Percentiles rank a stretch among this genome's conserved stretches.
Conservation (phyloP, 768 basidiomycete genomes). For the Termitomyces sp. region DNA sequence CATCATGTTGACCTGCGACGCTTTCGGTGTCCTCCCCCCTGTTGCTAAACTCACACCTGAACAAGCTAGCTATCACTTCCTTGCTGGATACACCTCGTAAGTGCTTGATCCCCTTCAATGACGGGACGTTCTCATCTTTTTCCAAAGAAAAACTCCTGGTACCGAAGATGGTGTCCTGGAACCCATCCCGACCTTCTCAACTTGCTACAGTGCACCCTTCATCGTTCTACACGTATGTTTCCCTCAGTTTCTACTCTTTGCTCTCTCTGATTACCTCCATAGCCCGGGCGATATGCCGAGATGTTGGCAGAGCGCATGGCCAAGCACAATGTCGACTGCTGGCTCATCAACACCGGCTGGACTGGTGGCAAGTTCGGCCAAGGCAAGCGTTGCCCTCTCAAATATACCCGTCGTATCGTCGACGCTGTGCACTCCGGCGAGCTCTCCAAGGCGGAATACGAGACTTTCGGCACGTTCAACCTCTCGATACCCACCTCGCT, state of each 20-base stretch:
- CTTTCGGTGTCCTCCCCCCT: conserved; percentile 96
- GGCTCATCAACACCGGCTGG: conserved; percentile 99
- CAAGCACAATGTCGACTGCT: conserved; percentile 87
- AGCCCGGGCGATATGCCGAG: conserved; percentile 92
- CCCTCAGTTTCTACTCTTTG: not conserved
- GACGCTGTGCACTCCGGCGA: conserved; percentile 95
- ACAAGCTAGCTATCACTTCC: conserved; percentile 97
- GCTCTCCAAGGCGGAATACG: conserved; percentile 84
- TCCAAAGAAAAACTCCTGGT: conserved; percentile 88
- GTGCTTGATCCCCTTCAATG: conserved; percentile 23
- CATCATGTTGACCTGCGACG: conserved; percentile 97
- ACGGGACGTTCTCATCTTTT: conserved; percentile 12
- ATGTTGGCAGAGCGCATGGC: conserved; percentile 97
- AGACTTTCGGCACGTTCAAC: conserved; percentile 81
- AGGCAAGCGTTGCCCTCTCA: conserved; percentile 95
- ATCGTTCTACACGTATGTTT: conserved; percentile 88
- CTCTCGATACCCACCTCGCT: conserved; percentile 81
- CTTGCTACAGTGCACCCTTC: conserved; percentile 99
- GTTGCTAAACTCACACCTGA: conserved; percentile 89
- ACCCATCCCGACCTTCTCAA: conserved; percentile 98
- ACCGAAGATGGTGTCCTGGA: conserved; percentile 98
- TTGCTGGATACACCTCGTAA: conserved; percentile 93
- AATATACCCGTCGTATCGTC: conserved; percentile 93
- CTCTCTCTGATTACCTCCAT: conserved; percentile 3
- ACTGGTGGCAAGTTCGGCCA: conserved; percentile 89